Evolutionary conservation across 177 flowering plant genomes (phyloP), one percentile per base, ranked within the genome.

Genomic region (Telopea speciosissima): DNA sequence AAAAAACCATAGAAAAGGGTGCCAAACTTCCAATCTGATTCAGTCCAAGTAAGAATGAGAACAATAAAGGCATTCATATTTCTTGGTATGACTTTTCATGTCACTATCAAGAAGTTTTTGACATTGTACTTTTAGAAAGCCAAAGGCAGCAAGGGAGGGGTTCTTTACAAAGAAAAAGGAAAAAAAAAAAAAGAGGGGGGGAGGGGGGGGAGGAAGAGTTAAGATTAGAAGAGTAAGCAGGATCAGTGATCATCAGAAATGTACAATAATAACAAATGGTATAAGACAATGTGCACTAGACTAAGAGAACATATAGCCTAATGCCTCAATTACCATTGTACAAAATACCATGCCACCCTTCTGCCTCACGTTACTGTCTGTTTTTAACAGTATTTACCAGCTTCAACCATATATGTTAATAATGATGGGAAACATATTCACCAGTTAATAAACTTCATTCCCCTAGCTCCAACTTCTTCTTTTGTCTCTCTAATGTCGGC

Each of bases 391-490:
- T 58, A 58, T 58, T 5, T 0, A 49, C 1, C n/a, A 17, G 2
- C n/a, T 5, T 7, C 61, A n/a, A 58, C 23, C 23, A n/a, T 13
- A 58, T 52, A 12, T 28, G 31, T 3, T 58, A 49, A 58, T 58
- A n/a, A 0, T 58, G 61, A 59, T 42, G 44, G 63, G 8, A 65
- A 16, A 52, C 7, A 65, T 49, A 75, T 24, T 80, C 68, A 90
- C 97, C 99, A 92, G 69, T 91, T 84, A 70, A 90, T 19, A 72
- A 95, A 95, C 74, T 89, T 77, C 83, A 80, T 71, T 73, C 97
- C 99, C 78, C 99, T 83, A n/a, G 78, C 85, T 54, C 90, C 93
- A 77, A 95, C 81, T 72, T 87, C 96, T 75, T 88, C 92, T 65
- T 83, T 81, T 67, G 82, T 78, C 84, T 95, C 99, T 78, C 97